phyloP scores from a whole-genome alignment of 2,329 filamentous ascomycete species.

The Epichloe festucae region DNA sequence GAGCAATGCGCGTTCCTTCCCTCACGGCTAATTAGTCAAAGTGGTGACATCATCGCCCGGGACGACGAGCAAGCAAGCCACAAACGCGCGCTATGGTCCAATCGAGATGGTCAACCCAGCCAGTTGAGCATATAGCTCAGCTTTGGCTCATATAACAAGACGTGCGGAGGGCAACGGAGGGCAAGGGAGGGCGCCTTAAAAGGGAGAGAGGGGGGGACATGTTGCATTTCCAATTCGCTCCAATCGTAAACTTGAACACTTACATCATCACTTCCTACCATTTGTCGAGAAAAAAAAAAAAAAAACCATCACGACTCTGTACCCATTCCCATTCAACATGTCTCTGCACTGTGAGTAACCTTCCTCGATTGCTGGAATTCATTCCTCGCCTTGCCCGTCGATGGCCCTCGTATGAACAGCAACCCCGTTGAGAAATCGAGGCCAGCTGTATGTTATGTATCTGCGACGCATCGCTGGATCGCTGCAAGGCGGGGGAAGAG shows the following conservation, averaged over 20 bases:
- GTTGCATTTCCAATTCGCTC: background rate
- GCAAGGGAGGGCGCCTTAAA: constrained; percentile 1
- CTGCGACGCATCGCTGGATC: background rate
- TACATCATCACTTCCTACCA: background rate
- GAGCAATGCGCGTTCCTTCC: background rate
- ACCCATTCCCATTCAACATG: constrained; percentile 27
- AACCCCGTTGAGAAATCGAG: no score
- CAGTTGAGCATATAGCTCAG: background rate
- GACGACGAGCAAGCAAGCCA: constrained; percentile 7
- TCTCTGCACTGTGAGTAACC: constrained; percentile 43
- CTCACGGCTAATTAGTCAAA: background rate
- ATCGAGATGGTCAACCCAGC: constrained; percentile 11
- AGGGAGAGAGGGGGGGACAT: background rate
- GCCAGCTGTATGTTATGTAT: no score
- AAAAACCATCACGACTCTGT: background rate
- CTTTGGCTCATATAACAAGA: background rate
- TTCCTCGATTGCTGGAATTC: no score
- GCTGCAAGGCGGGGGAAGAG: no score
- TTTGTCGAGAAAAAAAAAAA: background rate
- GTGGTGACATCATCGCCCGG: constrained; percentile 22
- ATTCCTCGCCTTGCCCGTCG: no score
- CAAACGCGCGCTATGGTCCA: constrained; percentile 5
- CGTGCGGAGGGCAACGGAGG: background rate
- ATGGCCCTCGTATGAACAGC: no score
- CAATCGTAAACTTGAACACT: background rate